phyloP scores from a whole-genome alignment of 164 flowering plant species.

The Paratinospora sagittata region DNA sequence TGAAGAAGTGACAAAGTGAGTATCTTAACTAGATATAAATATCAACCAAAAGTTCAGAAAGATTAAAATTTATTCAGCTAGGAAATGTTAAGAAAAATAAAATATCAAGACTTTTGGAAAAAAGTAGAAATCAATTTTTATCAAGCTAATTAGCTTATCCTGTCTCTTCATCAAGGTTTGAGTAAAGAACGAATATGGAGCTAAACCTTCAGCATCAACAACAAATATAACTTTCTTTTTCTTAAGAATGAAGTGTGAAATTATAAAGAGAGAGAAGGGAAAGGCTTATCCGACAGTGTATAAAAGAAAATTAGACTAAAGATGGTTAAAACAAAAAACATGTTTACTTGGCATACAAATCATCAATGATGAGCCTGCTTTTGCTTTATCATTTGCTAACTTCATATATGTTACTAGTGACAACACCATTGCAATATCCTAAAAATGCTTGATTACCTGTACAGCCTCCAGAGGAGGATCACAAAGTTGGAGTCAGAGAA shows the following conservation, averaged over 20 bases:
- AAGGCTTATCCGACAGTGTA: not conserved
- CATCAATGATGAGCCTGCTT: not conserved
- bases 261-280: not conserved
- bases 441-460: slow-evolving; percentile 11
- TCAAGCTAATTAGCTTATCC: not conserved
- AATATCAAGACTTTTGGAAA: not conserved
- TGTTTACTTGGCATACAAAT: not conserved
- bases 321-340: not conserved
- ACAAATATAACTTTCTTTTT: not conserved
- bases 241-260: not conserved
- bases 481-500: slow-evolving; percentile 56
- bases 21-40: not conserved
- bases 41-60: not conserved
- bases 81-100: no score
- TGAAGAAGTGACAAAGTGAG: slow-evolving; percentile 55
- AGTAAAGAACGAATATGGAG: not conserved
- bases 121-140: not conserved
- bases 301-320: not conserved
- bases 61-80: no score
- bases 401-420: no score
- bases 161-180: not conserved
- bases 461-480: slow-evolving; percentile 53
- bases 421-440: not conserved
- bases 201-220: not conserved
- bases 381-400: not conserved